A percentile compares a stretch with the other conserved stretches of the same genome.
Evolutionary conservation across 169 alveolate genomes (phyloP).

Genomic region (Plasmodium inui): DNA sequence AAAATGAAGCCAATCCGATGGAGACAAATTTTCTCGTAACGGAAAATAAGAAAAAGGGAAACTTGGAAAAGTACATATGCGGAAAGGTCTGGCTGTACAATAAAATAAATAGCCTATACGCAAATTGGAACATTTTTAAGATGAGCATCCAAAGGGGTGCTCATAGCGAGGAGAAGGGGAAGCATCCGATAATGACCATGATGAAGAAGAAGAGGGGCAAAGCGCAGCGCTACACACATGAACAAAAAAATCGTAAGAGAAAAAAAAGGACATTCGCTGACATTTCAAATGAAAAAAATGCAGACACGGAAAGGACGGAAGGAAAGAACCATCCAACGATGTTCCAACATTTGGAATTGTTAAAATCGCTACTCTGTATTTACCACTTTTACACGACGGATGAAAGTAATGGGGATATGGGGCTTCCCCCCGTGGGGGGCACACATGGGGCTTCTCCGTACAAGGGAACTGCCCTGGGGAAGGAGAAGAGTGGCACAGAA

Average conservation of each 20-base stretch:
- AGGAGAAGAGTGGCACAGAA: neutral
- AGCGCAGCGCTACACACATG: constrained; percentile 9
- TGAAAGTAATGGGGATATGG: neutral
- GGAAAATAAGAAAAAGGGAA: neutral
- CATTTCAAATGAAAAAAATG: constrained; percentile 3
- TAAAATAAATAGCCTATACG: constrained; percentile 29
- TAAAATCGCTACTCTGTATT: constrained; percentile 44
- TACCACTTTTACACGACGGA: constrained; percentile 27
- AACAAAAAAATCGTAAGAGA: neutral
- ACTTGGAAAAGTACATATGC: neutral
- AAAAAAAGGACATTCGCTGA: constrained; percentile 20
- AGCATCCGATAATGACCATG: neutral
- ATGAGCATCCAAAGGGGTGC: neutral
- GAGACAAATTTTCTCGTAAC: neutral
- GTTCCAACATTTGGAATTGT: constrained; percentile 21
- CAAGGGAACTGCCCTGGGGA: neutral
- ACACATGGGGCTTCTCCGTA: neutral
- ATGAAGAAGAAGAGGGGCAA: neutral
- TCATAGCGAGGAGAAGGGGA: neutral
- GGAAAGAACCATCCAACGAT: neutral
- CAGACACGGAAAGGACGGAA: neutral
- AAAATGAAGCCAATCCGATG: neutral
- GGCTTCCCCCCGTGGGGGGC: neutral
- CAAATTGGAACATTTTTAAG: neutral
- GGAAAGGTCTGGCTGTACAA: constrained; percentile 33